Base-by-base conservation (phyloP, 352 stramenopile species). In the Pythium scleroteichum region DNA sequence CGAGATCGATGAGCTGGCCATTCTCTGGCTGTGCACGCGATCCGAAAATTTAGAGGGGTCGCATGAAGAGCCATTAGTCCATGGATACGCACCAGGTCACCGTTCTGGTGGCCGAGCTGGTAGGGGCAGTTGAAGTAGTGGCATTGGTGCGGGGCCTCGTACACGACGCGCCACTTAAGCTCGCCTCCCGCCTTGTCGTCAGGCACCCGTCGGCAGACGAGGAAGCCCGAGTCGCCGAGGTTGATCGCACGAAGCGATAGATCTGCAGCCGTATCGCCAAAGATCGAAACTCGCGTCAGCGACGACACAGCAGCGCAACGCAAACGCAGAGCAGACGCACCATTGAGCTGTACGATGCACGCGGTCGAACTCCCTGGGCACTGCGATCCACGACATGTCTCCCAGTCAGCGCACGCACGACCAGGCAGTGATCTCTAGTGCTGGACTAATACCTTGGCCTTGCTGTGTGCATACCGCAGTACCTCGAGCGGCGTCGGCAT, bases 71-170 rank as follows among this genome's bases (percentile, higher is more conserved):
- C 29, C 29, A 35, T 35, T 35, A 35, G 29, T 62, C 32, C 50
- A 42, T 22, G 29, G n/a, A 52, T 16, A 62, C 79, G 19, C 42
- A 93, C 85, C 71, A 85, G 71, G 72, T 99, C 96, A 23, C 91
- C 91, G 44, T 90, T 97, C 39, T 92, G 75, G 57, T 77, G 79
- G 9, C 90, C 95, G 13, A 99, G 72, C 61, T 99, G 96, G 58
- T 94, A 98, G 0, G 96, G 96, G 64, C 96, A 99, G 71, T 99
- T 98, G 72, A 98, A 99, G 72, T 97, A 98, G 62, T 99, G 96
- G 26, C 83, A 90, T 63, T 98, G 95, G 65, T 96, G 92, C 35
- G 85, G 82, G 12, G 92, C 94, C 52, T 95, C 87, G 46, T 90
- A 94, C 5, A 97, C 77, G 17, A 98, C 71, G 40, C 85, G 83